phyloP scores from a whole-genome alignment of 2,329 filamentous ascomycete species.

The Westerdykella sp. region DNA sequence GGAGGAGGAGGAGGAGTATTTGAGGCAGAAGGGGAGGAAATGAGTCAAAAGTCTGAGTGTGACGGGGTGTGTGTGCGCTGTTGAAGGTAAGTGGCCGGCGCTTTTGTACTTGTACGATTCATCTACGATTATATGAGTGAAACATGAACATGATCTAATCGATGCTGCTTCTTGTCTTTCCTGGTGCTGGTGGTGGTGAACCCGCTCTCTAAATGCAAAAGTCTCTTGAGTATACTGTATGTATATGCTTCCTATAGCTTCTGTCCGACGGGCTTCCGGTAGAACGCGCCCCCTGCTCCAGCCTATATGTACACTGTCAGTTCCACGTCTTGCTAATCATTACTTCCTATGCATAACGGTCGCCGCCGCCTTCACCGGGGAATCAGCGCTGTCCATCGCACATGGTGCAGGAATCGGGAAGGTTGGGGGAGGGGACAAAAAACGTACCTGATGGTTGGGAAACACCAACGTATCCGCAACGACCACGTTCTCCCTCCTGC shows the following conservation, averaged over 20 bases:
- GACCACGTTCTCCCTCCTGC: conserved; percentile 82
- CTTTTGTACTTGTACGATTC: not conserved
- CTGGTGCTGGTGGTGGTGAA: not conserved
- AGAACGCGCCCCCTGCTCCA: conserved; percentile 12
- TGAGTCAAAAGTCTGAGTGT: not conserved
- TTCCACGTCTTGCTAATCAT: conserved; percentile 6
- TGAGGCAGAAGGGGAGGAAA: conserved; percentile 54
- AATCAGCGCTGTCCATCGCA: conserved; percentile 8
- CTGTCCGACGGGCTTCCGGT: conserved; percentile 9
- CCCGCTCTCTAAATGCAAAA: not conserved
- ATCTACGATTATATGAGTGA: not conserved
- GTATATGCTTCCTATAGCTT: not conserved
- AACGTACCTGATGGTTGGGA: conserved; percentile 80
- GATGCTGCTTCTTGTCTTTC: not conserved
- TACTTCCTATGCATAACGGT: conserved; percentile 34
- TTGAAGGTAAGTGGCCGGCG: not conserved
- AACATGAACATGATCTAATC: not conserved
- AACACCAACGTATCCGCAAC: conserved; percentile 81
- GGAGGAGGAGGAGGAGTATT: conserved; percentile 60
- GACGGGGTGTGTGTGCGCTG: too few species aligned
- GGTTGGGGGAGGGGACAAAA: conserved; percentile 3
- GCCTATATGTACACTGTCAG: conserved; percentile 8
- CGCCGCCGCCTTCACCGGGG: conserved; percentile 25
- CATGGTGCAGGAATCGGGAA: too few species aligned
- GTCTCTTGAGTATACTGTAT: too few species aligned